Percentiles rank a stretch among this genome's conserved stretches.
phyloP scores from a whole-genome alignment of 805 yeast genomes.

The Ascoidea tarda region DNA sequence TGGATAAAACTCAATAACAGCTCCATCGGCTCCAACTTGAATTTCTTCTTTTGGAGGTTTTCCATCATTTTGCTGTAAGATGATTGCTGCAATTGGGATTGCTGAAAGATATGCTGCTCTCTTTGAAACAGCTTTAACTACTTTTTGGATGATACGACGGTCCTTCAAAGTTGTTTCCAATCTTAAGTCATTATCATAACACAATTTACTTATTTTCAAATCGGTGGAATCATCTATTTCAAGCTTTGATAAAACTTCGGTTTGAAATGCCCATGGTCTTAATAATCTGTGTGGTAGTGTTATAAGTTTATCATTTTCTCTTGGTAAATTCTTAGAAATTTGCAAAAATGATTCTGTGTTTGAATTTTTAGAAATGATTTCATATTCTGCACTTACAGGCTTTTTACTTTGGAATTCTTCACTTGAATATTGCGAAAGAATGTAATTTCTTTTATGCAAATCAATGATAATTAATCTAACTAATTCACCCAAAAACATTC shows the following conservation, averaged over 20 bases:
- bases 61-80: slow-evolving; percentile 31
- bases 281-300: slow-evolving; percentile 42
- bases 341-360: background rate
- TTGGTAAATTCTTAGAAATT: slow-evolving; percentile 15
- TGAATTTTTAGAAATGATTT: slow-evolving; percentile 2
- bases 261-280: slow-evolving; percentile 65
- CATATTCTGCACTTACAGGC: slow-evolving; percentile 4
- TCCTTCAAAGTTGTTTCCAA: slow-evolving; percentile 59
- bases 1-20: slow-evolving; percentile 88
- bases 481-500: slow-evolving; percentile 88
- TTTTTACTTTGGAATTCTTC: slow-evolving; percentile 15
- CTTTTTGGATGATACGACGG: slow-evolving; percentile 53
- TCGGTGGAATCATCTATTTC: slow-evolving; percentile 75
- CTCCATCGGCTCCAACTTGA: slow-evolving; percentile 93
- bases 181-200: slow-evolving; percentile 51
- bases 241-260: slow-evolving; percentile 75
- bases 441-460: slow-evolving; percentile 38
- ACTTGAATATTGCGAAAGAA: slow-evolving; percentile 39
- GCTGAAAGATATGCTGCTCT: slow-evolving; percentile 89
- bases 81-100: slow-evolving; percentile 77
- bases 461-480: slow-evolving; percentile 64
- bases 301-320: slow-evolving; percentile 15
- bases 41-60: slow-evolving; percentile 47
- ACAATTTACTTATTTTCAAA: slow-evolving; percentile 54
- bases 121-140: slow-evolving; percentile 68